A percentile compares a stretch with the other conserved stretches of the same genome.
Evolutionary conservation across 176 grass and related monocot genomes (phyloP).

Genomic region (Thinopyrum elongatum): DNA sequence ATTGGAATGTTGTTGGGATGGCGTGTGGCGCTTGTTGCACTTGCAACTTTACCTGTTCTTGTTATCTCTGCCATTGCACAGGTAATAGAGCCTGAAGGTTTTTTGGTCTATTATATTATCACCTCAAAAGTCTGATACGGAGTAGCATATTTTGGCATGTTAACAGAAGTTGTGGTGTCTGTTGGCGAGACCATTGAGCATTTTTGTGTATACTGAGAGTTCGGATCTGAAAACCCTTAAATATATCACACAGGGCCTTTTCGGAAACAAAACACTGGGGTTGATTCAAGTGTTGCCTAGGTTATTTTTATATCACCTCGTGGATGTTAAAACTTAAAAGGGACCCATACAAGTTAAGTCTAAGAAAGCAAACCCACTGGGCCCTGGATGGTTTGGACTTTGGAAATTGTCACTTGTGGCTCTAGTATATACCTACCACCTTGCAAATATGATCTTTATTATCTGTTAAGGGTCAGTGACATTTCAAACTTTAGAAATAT

Average conservation of each 20-base stretch:
- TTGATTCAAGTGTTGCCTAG: neutral
- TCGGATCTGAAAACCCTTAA: neutral
- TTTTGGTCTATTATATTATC: neutral
- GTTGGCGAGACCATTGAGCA: neutral
- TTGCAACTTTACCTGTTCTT: conserved; percentile 90
- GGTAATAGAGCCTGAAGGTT: conserved; percentile 45
- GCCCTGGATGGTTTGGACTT: neutral
- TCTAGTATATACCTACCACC: neutral
- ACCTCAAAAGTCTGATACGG: neutral
- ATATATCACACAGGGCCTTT: neutral
- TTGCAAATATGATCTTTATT: neutral
- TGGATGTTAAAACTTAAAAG: neutral
- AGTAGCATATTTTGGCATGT: neutral
- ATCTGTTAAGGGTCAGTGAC: conserved; percentile 6
- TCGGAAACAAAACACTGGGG: neutral
- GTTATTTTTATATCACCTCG: neutral
- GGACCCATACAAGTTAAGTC: neutral
- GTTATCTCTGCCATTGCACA: conserved; percentile 96
- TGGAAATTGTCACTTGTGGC: neutral
- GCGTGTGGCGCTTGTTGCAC: conserved; percentile 91
- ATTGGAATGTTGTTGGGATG: conserved; percentile 93
- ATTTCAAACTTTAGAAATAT: conserved; percentile 3
- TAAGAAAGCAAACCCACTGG: neutral
- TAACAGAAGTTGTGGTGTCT: neutral
- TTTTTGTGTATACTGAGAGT: conserved; percentile 8